Percentiles rank a stretch among this genome's conserved stretches.
These are phyloP conservation scores for Neodidymelliopsis sp. DNA, from an alignment of 2,329 filamentous ascomycete genomes.

Conservation along the genomic window DNA sequence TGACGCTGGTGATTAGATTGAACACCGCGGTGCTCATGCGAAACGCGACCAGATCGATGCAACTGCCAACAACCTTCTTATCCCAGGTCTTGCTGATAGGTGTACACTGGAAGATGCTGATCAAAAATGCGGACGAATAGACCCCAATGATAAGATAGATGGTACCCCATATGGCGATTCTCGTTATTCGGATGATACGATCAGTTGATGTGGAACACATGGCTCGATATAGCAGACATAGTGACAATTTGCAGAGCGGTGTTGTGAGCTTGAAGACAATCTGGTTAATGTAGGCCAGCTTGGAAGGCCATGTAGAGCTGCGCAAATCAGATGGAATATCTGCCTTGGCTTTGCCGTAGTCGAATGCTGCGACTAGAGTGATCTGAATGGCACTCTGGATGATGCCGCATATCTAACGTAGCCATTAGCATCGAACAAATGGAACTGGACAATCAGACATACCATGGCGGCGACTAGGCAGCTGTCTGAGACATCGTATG, in stretches of 20 bases:
- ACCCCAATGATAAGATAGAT: slow-evolving; percentile 16
- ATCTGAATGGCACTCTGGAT: slow-evolving; percentile 20
- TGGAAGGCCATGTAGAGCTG: slow-evolving; percentile 9
- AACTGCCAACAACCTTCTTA: slow-evolving; percentile 10
- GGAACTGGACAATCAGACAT: background rate
- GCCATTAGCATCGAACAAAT: background rate
- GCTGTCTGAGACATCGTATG: slow-evolving; percentile 16
- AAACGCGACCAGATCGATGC: slow-evolving; percentile 14
- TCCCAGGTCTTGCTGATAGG: slow-evolving; percentile 18
- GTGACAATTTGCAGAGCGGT: slow-evolving; percentile 19
- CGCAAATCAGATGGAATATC: slow-evolving; percentile 7
- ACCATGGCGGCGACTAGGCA: slow-evolving; percentile 20
- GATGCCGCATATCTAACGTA: slow-evolving; percentile 7
- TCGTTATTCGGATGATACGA: slow-evolving; percentile 10
- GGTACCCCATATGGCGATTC: slow-evolving; percentile 11
- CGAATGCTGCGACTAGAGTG: slow-evolving; percentile 10
- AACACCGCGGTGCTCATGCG: slow-evolving; percentile 21
- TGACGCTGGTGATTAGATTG: slow-evolving; percentile 14
- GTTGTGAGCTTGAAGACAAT: slow-evolving; percentile 21
- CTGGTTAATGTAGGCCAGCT: slow-evolving; percentile 18
- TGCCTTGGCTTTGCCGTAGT: slow-evolving; percentile 18
- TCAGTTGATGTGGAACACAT: slow-evolving; percentile 20
- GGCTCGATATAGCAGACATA: slow-evolving; percentile 16
- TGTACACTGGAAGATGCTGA: slow-evolving; percentile 19
- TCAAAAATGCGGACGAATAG: slow-evolving; percentile 17